A percentile compares a stretch with the other conserved stretches of the same genome.
These are phyloP conservation scores for Barnettozyma siamensis DNA, from an alignment of 805 yeast species.

Conservation along the genomic window DNA sequence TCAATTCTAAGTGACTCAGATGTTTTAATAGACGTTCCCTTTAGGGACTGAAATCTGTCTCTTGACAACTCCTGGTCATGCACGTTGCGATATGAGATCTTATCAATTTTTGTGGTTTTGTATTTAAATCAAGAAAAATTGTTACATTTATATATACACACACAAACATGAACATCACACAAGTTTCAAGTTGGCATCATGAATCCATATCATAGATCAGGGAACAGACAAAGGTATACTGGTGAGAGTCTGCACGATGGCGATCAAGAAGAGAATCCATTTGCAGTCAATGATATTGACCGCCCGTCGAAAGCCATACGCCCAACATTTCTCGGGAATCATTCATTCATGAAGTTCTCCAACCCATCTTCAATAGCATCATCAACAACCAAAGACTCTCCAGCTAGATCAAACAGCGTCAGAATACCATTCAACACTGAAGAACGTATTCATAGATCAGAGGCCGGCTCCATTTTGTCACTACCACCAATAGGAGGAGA, in stretches of 20 bases:
- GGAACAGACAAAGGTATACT: neutral
- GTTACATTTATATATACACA: too few relatives aligned
- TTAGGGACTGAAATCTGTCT: slow-evolving; percentile 1
- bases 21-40: slow-evolving; percentile 4
- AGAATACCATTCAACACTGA: slow-evolving; percentile 4
- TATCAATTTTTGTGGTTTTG: neutral
- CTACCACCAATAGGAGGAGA: slow-evolving; percentile 5
- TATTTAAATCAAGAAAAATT: too few relatives aligned
- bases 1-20: slow-evolving; percentile 1
- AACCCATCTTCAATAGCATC: neutral
- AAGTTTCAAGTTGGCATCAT: too few relatives aligned
- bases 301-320: neutral
- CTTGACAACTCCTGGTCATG: too few relatives aligned
- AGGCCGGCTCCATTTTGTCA: neutral
- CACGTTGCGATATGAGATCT: too few relatives aligned
- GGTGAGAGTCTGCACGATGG: neutral
- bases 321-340: neutral
- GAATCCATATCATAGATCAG: slow-evolving; percentile 3
- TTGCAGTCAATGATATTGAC: neutral
- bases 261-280: slow-evolving; percentile 1
- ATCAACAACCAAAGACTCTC: neutral
- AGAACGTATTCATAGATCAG: neutral
- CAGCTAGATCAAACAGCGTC: neutral
- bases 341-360: slow-evolving; percentile 4
- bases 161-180: too few relatives aligned